Conservation (phyloP, 768 basidiomycete genomes). For the Agaricus blazei region DNA sequence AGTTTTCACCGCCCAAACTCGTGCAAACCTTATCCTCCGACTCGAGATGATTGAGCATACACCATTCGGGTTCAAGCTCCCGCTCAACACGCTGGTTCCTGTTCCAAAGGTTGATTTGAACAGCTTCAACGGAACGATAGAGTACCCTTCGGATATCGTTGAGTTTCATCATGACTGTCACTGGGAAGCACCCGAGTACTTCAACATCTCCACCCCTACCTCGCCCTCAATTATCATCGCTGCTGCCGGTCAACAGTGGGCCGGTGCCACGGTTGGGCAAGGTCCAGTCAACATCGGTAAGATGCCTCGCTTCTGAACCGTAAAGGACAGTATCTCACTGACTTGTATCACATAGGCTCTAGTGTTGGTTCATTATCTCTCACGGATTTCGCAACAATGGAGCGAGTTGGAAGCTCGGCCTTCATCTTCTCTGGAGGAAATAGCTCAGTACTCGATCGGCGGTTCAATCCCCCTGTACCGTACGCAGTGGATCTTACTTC, state of each 20-base stretch:
- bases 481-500: slow-evolving; percentile 2
- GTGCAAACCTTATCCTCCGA: slow-evolving; percentile 5
- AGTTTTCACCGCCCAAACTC: background rate
- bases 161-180: slow-evolving; percentile 7
- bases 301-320: too few species aligned
- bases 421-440: slow-evolving; percentile 8
- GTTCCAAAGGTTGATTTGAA: background rate
- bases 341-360: background rate
- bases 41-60: slow-evolving; percentile 5
- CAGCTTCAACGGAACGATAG: background rate
- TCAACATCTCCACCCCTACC: background rate
- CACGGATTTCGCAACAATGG: background rate
- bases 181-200: slow-evolving; percentile 3
- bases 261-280: background rate
- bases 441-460: background rate
- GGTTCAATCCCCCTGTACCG: background rate
- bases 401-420: background rate
- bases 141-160: slow-evolving; percentile 2
- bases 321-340: too few species aligned
- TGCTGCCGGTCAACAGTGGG: background rate
- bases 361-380: slow-evolving; percentile 1
- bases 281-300: too few species aligned
- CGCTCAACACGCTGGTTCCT: background rate
- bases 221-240: background rate
- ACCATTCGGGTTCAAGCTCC: slow-evolving; percentile 3